Evolutionary conservation across 2,329 filamentous ascomycete species (phyloP).

Genomic region (Calonectria pauciramosa): DNA sequence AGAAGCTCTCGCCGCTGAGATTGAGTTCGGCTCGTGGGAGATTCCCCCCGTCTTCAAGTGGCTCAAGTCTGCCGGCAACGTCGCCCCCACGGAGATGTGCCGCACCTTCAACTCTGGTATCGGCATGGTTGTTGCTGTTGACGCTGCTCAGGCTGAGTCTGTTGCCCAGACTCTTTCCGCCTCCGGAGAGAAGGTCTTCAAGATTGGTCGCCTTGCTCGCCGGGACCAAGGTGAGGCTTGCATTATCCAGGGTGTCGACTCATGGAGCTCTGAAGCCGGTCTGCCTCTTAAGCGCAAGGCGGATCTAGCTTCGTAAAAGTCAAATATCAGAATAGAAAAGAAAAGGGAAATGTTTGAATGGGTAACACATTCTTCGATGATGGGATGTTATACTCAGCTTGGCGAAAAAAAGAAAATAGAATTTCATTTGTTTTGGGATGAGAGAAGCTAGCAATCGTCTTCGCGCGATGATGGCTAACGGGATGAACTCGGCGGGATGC

Average conservation of each 20-base stretch:
- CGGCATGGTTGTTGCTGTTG: conserved; percentile 92
- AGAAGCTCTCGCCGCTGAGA: conserved; percentile 79
- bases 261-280: conserved; percentile 46
- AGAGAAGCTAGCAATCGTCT: conserved; percentile 7
- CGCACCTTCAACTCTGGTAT: conserved; percentile 95
- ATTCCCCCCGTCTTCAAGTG: conserved; percentile 87
- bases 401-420: conserved; percentile 13
- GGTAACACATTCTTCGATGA: not conserved
- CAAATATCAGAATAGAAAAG: not conserved
- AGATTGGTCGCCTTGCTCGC: conserved; percentile 78
- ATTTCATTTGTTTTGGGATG: not conserved
- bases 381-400: not conserved
- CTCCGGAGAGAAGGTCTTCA: conserved; percentile 78
- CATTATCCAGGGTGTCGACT: conserved; percentile 51
- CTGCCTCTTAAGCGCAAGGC: conserved; percentile 44
- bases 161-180: conserved; percentile 72
- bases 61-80: conserved; percentile 81
- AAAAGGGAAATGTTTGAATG: not conserved
- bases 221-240: conserved; percentile 60
- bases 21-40: conserved; percentile 83
- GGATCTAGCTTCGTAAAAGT: conserved; percentile 36
- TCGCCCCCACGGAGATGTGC: conserved; percentile 84
- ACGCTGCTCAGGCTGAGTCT: conserved; percentile 71
- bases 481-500: conserved; percentile 29
- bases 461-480: conserved; percentile 1